Percentiles rank a stretch among this genome's conserved stretches.
Evolutionary conservation across 768 basidiomycete species (phyloP).

Genomic region (Lentinula raphanica): DNA sequence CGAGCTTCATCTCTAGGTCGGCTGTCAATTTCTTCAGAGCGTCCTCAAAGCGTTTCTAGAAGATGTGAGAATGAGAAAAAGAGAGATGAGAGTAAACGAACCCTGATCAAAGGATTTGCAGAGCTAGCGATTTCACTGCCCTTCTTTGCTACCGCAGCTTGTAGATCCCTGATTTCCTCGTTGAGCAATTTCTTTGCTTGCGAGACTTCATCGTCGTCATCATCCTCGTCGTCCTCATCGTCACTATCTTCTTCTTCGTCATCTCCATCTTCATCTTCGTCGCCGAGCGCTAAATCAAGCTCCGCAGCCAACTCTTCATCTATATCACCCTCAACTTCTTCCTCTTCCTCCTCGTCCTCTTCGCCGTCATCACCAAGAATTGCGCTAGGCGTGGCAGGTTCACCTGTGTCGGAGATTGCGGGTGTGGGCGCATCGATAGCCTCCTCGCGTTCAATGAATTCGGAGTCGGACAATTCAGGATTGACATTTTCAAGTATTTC

Average conservation of each 20-base stretch:
- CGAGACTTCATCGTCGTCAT: conserved; percentile 72
- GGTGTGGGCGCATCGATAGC: conserved; percentile 68
- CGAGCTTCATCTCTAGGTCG: conserved; percentile 80
- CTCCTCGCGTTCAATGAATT: conserved; percentile 69
- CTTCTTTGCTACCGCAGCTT: conserved; percentile 85
- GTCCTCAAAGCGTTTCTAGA: conserved; percentile 89
- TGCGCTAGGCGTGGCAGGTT: conserved; percentile 55
- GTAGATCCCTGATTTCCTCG: conserved; percentile 86
- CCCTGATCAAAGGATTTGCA: conserved; percentile 83
- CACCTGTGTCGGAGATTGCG: conserved; percentile 63
- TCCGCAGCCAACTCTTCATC: conserved; percentile 75
- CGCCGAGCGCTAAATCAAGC: conserved; percentile 60
- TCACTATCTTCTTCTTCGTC: background rate
- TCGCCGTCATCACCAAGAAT: conserved; percentile 45
- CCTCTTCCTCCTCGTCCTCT: conserved; percentile 60
- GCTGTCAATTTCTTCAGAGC: conserved; percentile 81
- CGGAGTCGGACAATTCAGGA: conserved; percentile 85
- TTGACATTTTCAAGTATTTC: conserved; percentile 88
- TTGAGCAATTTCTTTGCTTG: conserved; percentile 77
- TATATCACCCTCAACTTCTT: background rate
- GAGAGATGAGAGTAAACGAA: conserved; percentile 21
- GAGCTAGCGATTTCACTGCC: conserved; percentile 76
- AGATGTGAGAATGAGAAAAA: conserved; percentile 1
- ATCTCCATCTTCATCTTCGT: background rate
- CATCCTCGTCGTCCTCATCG: conserved; percentile 9